Conservation (phyloP, 2,329 filamentous ascomycete species). For the Periconia sp. region DNA sequence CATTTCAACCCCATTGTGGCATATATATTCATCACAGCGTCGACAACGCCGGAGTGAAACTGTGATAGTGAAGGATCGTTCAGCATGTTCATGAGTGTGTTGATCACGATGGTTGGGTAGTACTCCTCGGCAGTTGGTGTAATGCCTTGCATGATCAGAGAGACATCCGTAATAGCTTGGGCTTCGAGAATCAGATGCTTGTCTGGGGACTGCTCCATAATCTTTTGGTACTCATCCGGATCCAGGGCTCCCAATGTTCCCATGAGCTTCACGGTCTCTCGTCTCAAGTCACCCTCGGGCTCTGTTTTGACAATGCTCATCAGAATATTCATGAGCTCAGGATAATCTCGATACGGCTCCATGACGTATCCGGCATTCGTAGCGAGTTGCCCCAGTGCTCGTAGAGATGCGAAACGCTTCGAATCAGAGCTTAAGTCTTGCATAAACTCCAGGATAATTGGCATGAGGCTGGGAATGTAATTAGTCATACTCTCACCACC, state of each 20-base stretch:
- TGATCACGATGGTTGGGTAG: slow-evolving; percentile 96
- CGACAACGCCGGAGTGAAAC: slow-evolving; percentile 91
- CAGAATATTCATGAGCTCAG: slow-evolving; percentile 86
- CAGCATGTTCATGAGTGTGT: slow-evolving; percentile 87
- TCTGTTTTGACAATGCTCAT: slow-evolving; percentile 95
- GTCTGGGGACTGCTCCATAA: slow-evolving; percentile 85
- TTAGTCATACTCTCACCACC: slow-evolving; percentile 91
- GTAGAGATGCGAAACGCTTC: slow-evolving; percentile 88
- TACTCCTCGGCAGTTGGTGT: slow-evolving; percentile 98
- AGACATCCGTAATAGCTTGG: slow-evolving; percentile 83
- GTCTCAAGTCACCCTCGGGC: slow-evolving; percentile 79
- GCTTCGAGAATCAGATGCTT: slow-evolving; percentile 69
- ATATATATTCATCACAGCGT: slow-evolving; percentile 99
- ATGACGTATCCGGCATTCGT: slow-evolving; percentile 98
- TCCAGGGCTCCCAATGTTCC: slow-evolving; percentile 93
- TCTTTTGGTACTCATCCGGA: slow-evolving; percentile 94
- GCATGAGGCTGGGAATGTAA: slow-evolving; percentile 92
- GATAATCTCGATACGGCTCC: slow-evolving; percentile 91
- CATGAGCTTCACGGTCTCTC: slow-evolving; percentile 95
- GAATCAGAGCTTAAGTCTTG: slow-evolving; percentile 90
- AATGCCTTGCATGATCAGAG: slow-evolving; percentile 94
- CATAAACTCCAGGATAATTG: slow-evolving; percentile 87
- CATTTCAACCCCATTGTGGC: slow-evolving; percentile 94
- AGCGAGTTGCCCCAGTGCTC: slow-evolving; percentile 86
- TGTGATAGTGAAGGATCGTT: slow-evolving; percentile 87